Percentiles rank a stretch among this genome's conserved stretches.
Evolutionary conservation across 179 eudicot species (phyloP).

Genomic region (Spinacia oleracea): DNA sequence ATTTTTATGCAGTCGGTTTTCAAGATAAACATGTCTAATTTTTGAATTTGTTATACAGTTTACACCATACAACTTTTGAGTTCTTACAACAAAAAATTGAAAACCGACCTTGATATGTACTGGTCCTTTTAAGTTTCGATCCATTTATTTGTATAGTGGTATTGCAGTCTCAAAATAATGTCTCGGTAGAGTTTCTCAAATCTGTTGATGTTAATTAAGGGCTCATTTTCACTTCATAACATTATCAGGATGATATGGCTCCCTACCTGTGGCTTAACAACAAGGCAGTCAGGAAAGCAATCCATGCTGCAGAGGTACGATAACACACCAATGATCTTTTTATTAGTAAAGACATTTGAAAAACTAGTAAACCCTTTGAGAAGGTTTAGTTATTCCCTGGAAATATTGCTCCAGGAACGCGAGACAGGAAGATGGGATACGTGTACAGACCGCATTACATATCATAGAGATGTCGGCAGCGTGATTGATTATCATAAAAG

Average conservation of each 20-base stretch:
- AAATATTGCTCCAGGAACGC: slow-evolving; percentile 34
- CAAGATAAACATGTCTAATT: neutral
- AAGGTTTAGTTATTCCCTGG: neutral
- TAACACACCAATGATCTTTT: neutral
- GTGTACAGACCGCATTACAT: slow-evolving; percentile 52
- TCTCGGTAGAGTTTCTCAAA: neutral
- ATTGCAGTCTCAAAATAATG: neutral
- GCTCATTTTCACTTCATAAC: neutral
- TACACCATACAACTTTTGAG: too few relatives aligned
- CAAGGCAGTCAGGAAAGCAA: slow-evolving; percentile 60
- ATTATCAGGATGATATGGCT: slow-evolving; percentile 55
- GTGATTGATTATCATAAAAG: slow-evolving; percentile 79
- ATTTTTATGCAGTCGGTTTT: neutral
- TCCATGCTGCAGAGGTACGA: slow-evolving; percentile 70
- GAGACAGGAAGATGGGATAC: slow-evolving; percentile 59
- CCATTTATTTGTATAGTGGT: neutral
- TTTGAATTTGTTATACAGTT: neutral
- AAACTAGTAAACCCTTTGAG: neutral
- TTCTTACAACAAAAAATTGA: neutral
- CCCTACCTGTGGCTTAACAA: slow-evolving; percentile 72
- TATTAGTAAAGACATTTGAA: neutral
- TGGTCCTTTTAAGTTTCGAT: neutral
- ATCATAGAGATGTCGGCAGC: slow-evolving; percentile 64
- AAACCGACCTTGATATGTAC: neutral
- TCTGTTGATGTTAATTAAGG: neutral